These are phyloP conservation scores for Laetiporus sulphureus DNA, from an alignment of 1,284 basidiomycete species.

Conservation along the genomic window DNA sequence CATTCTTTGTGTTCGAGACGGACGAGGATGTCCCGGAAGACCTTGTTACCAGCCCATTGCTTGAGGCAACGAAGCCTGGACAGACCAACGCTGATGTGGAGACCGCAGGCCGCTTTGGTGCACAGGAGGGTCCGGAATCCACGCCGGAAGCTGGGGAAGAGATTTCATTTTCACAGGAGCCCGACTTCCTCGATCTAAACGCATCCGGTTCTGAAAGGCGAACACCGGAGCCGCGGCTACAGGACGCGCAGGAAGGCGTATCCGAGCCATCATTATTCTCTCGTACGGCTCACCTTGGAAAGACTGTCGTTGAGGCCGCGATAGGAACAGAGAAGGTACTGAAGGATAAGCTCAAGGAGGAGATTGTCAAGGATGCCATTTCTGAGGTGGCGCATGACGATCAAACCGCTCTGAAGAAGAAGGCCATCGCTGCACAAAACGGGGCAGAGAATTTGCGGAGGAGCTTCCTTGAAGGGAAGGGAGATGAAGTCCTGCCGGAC, in stretches of 20 bases:
- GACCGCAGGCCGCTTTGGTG: constrained; percentile 36
- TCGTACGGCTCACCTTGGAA: constrained; percentile 24
- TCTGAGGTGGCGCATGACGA: constrained; percentile 18
- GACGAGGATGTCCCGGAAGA: constrained; percentile 91
- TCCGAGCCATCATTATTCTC: constrained; percentile 13
- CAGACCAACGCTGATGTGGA: constrained; percentile 20
- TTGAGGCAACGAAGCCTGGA: constrained; percentile 55
- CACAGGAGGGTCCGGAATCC: constrained; percentile 28
- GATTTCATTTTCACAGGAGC: constrained; percentile 35
- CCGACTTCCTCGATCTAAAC: constrained; percentile 62
- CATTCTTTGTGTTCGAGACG: constrained; percentile 98
- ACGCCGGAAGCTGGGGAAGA: constrained; percentile 9
- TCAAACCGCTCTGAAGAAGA: constrained; percentile 18
- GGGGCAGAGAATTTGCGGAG: constrained; percentile 10
- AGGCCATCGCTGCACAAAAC: constrained; percentile 19
- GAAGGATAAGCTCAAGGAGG: constrained; percentile 23
- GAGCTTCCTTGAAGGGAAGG: constrained; percentile 21
- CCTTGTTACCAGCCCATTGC: constrained; percentile 89
- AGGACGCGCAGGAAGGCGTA: constrained; percentile 1
- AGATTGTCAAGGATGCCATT: constrained; percentile 19
- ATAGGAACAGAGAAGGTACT: constrained; percentile 25
- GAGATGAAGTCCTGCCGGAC: constrained; percentile 48
- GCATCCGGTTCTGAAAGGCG: constrained; percentile 25
- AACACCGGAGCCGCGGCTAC: not conserved
- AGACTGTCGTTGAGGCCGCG: constrained; percentile 24